phyloP scores from a whole-genome alignment of 805 yeast genomes.

The Cyberlindnera euphorbiae region DNA sequence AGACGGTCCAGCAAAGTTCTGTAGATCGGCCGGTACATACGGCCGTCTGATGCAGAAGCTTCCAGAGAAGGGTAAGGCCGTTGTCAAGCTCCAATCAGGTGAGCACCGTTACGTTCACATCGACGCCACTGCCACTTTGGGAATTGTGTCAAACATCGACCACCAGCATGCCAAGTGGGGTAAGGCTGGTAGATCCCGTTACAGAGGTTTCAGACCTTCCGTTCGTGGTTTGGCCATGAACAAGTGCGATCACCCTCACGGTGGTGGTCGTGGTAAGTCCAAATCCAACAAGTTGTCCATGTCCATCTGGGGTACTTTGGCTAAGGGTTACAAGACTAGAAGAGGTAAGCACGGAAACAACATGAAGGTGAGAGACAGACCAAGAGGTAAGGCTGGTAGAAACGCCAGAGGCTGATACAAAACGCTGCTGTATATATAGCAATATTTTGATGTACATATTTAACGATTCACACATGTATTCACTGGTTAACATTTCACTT shows the following conservation, averaged over 20 bases:
- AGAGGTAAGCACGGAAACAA: slow-evolving; percentile 81
- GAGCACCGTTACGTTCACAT: slow-evolving; percentile 87
- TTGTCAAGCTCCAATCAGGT: slow-evolving; percentile 81
- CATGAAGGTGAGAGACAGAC: slow-evolving; percentile 87
- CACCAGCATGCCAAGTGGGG: slow-evolving; percentile 88
- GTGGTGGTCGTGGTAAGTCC: slow-evolving; percentile 99
- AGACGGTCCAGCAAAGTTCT: slow-evolving; percentile 79
- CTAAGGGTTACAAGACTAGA: slow-evolving; percentile 93
- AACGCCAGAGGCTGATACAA: slow-evolving; percentile 15
- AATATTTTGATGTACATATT: not conserved
- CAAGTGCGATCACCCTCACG: slow-evolving; percentile 96
- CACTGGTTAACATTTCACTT: slow-evolving; percentile 1
- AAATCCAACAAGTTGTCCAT: slow-evolving; percentile 92
- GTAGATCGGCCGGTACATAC: slow-evolving; percentile 92
- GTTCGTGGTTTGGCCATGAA: slow-evolving; percentile 99
- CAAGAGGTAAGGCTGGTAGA: slow-evolving; percentile 56
- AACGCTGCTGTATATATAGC: too few species aligned
- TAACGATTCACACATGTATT: not conserved
- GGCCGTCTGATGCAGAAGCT: slow-evolving; percentile 82
- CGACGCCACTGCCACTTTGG: slow-evolving; percentile 90
- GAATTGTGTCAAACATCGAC: slow-evolving; percentile 87
- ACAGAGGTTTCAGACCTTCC: slow-evolving; percentile 88
- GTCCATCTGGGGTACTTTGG: slow-evolving; percentile 93
- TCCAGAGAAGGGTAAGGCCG: slow-evolving; percentile 64
- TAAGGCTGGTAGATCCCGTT: slow-evolving; percentile 93